phyloP scores from a whole-genome alignment of 805 yeast species.

The Pichia ethanolica region DNA sequence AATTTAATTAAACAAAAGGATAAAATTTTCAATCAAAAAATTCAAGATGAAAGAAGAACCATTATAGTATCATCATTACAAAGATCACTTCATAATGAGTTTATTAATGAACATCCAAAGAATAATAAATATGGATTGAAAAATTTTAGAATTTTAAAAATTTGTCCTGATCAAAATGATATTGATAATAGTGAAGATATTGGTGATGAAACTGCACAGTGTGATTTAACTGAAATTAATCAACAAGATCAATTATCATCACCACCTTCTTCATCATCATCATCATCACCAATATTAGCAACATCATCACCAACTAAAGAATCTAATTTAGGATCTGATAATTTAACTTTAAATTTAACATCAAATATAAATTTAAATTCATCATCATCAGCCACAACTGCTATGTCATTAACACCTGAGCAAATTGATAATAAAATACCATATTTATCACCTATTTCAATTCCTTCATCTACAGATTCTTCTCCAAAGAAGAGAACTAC shows the following conservation, averaged over 20 bases:
- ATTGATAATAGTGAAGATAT: background rate
- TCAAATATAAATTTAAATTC: background rate
- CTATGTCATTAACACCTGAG: background rate
- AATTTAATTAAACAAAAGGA: conserved; percentile 19
- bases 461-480: background rate
- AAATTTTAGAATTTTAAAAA: conserved; percentile 1
- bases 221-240: background rate
- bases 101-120: conserved; percentile 3
- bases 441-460: background rate
- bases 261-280: background rate
- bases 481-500: conserved; percentile 1
- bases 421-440: background rate
- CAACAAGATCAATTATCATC: background rate
- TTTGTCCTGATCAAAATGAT: background rate
- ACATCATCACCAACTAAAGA: too few species aligned
- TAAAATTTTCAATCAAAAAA: conserved; percentile 15
- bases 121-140: background rate
- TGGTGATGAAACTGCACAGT: background rate
- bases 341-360: too few species aligned
- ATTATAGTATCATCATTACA: conserved; percentile 13
- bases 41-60: conserved; percentile 21
- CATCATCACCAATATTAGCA: background rate
- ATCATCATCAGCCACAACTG: background rate
- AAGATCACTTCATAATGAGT: conserved; percentile 12
- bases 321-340: too few species aligned